phyloP scores from a whole-genome alignment of 352 stramenopile species.

The Phytophthora pseudosyringae region DNA sequence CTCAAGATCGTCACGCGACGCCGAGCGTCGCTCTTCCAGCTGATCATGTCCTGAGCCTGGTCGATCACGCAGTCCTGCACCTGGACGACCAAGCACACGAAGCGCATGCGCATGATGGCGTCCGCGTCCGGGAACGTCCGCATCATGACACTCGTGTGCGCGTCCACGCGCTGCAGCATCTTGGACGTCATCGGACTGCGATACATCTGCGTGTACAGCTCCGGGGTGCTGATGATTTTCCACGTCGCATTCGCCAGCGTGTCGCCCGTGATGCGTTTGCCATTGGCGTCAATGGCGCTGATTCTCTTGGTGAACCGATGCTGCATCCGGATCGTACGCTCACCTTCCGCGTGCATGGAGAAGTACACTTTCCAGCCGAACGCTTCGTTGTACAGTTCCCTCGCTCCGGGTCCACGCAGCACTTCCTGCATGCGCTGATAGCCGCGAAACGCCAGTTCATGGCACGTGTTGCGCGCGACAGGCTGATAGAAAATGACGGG shows the following conservation, averaged over 20 bases:
- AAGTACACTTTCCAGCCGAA: slow-evolving; percentile 45
- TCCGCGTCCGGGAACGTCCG: slow-evolving; percentile 50
- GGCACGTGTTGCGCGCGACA: slow-evolving; percentile 22
- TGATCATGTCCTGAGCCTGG: slow-evolving; percentile 8
- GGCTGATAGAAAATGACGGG: slow-evolving; percentile 38
- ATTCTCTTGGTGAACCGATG: slow-evolving; percentile 49
- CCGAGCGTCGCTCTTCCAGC: slow-evolving; percentile 18
- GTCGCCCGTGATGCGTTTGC: slow-evolving; percentile 38
- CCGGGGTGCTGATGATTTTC: slow-evolving; percentile 44
- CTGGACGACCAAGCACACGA: slow-evolving; percentile 38
- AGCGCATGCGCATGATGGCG: slow-evolving; percentile 38
- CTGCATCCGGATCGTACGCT: slow-evolving; percentile 33
- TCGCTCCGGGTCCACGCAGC: slow-evolving; percentile 21
- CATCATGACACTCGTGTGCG: slow-evolving; percentile 46
- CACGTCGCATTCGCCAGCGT: slow-evolving; percentile 40
- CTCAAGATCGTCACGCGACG: slow-evolving; percentile 41
- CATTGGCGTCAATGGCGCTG: slow-evolving; percentile 25
- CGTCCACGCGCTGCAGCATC: slow-evolving; percentile 49
- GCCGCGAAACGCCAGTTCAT: slow-evolving; percentile 27
- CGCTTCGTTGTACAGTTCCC: slow-evolving; percentile 35
- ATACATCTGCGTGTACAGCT: slow-evolving; percentile 51
- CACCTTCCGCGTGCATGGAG: slow-evolving; percentile 28
- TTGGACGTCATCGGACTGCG: slow-evolving; percentile 44
- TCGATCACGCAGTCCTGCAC: slow-evolving; percentile 43
- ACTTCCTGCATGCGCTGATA: slow-evolving; percentile 39